Conservation (phyloP, 1,139 yeast genomes). For the Pneumocystis murina region DNA sequence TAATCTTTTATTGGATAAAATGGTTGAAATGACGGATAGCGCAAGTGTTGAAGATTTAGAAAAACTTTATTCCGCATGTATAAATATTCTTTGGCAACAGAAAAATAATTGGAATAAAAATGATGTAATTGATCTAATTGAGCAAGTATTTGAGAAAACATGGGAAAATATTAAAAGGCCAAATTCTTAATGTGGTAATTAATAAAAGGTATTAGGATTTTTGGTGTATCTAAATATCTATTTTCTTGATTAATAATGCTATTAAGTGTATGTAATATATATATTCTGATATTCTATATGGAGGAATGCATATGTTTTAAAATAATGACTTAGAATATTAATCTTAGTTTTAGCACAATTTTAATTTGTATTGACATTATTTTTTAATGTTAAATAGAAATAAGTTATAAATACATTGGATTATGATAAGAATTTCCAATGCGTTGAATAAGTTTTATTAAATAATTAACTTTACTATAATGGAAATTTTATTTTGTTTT, state of each 20-base stretch:
- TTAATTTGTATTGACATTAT: neutral
- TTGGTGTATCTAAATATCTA: neutral
- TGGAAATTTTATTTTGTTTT: no score
- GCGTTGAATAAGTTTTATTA: no score
- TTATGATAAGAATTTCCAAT: no score
- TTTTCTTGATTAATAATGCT: neutral
- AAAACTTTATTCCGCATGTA: conserved; percentile 51
- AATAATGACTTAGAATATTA: neutral
- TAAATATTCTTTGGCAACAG: conserved; percentile 63
- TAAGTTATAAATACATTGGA: no score
- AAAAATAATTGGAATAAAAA: conserved; percentile 55
- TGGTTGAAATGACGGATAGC: conserved; percentile 32
- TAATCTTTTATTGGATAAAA: conserved; percentile 18
- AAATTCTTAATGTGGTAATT: neutral
- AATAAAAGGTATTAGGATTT: neutral
- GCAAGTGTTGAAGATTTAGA: conserved; percentile 61
- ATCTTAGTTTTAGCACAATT: neutral
- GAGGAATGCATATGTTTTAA: neutral
- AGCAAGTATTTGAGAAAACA: conserved; percentile 1
- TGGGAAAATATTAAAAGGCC: conserved; percentile 1
- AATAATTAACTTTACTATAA: no score
- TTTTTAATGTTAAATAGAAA: no score
- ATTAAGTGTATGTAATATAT: neutral
- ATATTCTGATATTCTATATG: neutral
- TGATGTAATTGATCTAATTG: conserved; percentile 12